Evolutionary conservation across 495 filamentous ascomycete genomes (phyloP).

Genomic region (Geopyxis carbonaria): DNA sequence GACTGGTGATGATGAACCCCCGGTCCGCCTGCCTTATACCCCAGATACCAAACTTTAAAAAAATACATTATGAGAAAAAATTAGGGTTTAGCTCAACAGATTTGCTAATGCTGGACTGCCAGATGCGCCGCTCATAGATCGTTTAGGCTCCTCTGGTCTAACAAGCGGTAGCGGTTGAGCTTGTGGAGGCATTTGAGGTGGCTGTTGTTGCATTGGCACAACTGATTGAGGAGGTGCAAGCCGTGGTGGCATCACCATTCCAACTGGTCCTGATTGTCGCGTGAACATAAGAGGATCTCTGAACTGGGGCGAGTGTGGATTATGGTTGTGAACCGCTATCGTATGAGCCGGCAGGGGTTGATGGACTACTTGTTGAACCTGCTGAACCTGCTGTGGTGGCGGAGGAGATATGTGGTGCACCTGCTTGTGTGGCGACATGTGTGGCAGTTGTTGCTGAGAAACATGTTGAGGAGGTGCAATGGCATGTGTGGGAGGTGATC

Average conservation of each 20-base stretch:
- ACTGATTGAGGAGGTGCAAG: neutral
- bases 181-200: conserved; percentile 9
- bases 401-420: neutral
- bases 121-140: conserved; percentile 21
- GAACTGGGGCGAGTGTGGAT: too few species aligned
- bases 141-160: conserved; percentile 14
- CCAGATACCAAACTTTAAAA: too few species aligned
- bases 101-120: conserved; percentile 25
- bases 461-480: conserved; percentile 6
- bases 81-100: conserved; percentile 21
- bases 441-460: conserved; percentile 13
- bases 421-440: conserved; percentile 1
- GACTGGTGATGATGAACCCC: too few species aligned
- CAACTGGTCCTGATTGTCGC: too few species aligned
- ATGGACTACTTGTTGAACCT: neutral
- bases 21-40: too few species aligned
- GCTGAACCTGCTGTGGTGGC: conserved; percentile 1
- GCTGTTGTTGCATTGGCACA: conserved; percentile 6
- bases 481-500: conserved; percentile 10
- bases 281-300: too few species aligned
- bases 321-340: too few species aligned
- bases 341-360: too few species aligned
- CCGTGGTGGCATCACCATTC: neutral
- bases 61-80: too few species aligned
- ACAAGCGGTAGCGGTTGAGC: conserved; percentile 3